Base-by-base conservation (phyloP, 257 asterid species). In the Solanum pennellii region DNA sequence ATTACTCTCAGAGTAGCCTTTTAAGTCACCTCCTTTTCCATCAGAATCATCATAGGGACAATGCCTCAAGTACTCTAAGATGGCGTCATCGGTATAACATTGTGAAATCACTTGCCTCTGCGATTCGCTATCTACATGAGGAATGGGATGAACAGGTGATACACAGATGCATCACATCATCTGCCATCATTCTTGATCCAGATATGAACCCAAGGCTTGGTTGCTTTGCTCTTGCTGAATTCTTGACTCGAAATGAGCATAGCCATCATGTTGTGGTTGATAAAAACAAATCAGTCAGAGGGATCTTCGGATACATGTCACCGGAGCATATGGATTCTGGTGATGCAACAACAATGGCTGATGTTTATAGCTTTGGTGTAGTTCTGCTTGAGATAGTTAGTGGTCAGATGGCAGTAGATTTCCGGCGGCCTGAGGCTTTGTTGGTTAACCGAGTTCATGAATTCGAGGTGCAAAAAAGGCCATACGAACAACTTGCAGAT, bases 121-220 rank as follows among this genome's bases (percentile, higher is more conserved):
- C 99, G 3, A 69, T 97, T 65, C 93, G 91, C 86, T 97, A 97
- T 85, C 96, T 97, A 74, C 99, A 97, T 6, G 99, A 97, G 89
- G 99, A 95, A 71, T 97, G 99, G 99, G 98, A 97, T n/a, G 99
- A 97, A 89, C 97, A 94, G 73, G 99, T 97, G 14, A 96, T 97
- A 44, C 99, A 97, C 83, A 86, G 97, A 84, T 95, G 93, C 65
- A 97, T 97, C 84, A 97, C 99, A 18, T 94, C 99, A 7, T 97
- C 99, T 2, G 97, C 99, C 8, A 83, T 97, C 33, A 86, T 91
- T 74, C 90, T 97, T 3, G 99, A 95, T 79, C 93, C 88, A 5
- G 99, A 95, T 87, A 91, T 90, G 95, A 97, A 91, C 89, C 99
- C 99, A 1, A 92, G 98, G 88, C 97, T 97, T 18, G 98, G 99